A percentile compares a stretch with the other conserved stretches of the same genome.
Evolutionary conservation across 768 basidiomycete genomes (phyloP).

Genomic region (Tricholomella constricta): DNA sequence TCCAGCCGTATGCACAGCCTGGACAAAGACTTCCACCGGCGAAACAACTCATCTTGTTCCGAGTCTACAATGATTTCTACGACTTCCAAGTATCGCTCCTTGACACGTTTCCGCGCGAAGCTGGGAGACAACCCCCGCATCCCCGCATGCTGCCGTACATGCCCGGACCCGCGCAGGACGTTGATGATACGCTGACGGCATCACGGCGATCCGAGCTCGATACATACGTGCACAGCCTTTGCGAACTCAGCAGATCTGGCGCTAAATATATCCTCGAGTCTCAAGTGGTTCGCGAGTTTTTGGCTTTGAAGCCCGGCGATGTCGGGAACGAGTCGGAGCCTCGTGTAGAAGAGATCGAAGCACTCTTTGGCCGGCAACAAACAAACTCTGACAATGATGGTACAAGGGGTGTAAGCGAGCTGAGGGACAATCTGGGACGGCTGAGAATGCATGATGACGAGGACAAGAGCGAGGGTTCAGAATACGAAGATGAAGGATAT

Average conservation of each 20-base stretch:
- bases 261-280: slow-evolving; percentile 83
- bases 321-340: slow-evolving; percentile 69
- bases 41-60: slow-evolving; percentile 84
- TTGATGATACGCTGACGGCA: slow-evolving; percentile 83
- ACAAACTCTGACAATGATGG: neutral
- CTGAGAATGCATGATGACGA: slow-evolving; percentile 48
- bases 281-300: slow-evolving; percentile 77
- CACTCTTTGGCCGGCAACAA: slow-evolving; percentile 39
- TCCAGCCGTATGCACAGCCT: slow-evolving; percentile 74
- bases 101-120: slow-evolving; percentile 87
- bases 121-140: slow-evolving; percentile 69
- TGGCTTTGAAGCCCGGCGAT: slow-evolving; percentile 86
- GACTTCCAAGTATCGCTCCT: slow-evolving; percentile 93
- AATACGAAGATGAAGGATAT: slow-evolving; percentile 64
- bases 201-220: slow-evolving; percentile 82
- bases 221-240: slow-evolving; percentile 82
- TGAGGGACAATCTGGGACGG: slow-evolving; percentile 53
- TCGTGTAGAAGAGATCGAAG: slow-evolving; percentile 58
- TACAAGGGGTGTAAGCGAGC: slow-evolving; percentile 32
- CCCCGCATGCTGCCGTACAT: slow-evolving; percentile 90
- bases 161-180: slow-evolving; percentile 89
- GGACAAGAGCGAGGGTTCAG: slow-evolving; percentile 62
- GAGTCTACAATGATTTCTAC: slow-evolving; percentile 98
- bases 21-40: slow-evolving; percentile 65
- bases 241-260: slow-evolving; percentile 64